A percentile compares a stretch with the other conserved stretches of the same genome.
Conservation (phyloP, 192 early-diverging fungal genomes). For the Spizellomyces punctatus region DNA sequence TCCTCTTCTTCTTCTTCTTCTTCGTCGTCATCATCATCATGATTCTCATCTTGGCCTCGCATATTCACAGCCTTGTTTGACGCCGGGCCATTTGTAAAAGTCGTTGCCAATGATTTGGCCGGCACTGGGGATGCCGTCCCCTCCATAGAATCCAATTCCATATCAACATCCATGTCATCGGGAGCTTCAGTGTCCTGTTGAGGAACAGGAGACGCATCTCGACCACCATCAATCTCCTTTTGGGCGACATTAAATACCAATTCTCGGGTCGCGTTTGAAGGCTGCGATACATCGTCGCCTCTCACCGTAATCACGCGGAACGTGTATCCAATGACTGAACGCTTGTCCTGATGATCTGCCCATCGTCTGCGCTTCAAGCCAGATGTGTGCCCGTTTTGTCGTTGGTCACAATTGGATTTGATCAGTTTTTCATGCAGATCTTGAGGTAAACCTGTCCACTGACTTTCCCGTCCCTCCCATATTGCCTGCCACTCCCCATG, state of each 20-base stretch:
- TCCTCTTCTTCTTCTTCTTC: slow-evolving; percentile 22
- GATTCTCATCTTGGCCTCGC: slow-evolving; percentile 13
- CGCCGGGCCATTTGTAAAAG: not conserved
- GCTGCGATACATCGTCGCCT: not conserved
- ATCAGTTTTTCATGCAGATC: not conserved
- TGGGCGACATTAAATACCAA: no score
- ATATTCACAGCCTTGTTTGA: not conserved
- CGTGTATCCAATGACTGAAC: not conserved
- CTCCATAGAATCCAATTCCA: not conserved
- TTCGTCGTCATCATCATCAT: slow-evolving; percentile 19
- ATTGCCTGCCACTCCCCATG: no score
- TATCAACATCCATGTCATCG: not conserved
- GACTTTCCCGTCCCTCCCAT: not conserved
- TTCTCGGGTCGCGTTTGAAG: not conserved
- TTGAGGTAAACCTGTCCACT: not conserved
- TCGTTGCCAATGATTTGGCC: not conserved
- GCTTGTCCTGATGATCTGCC: not conserved
- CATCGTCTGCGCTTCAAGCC: not conserved
- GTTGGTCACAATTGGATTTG: not conserved
- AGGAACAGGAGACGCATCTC: no score
- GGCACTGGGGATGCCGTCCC: not conserved
- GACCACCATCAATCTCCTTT: no score
- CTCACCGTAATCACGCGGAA: not conserved
- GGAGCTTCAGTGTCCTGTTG: not conserved
- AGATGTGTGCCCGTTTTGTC: not conserved